Evolutionary conservation across 2,329 filamentous ascomycete species (phyloP).

Genomic region (Curvularia sp.): DNA sequence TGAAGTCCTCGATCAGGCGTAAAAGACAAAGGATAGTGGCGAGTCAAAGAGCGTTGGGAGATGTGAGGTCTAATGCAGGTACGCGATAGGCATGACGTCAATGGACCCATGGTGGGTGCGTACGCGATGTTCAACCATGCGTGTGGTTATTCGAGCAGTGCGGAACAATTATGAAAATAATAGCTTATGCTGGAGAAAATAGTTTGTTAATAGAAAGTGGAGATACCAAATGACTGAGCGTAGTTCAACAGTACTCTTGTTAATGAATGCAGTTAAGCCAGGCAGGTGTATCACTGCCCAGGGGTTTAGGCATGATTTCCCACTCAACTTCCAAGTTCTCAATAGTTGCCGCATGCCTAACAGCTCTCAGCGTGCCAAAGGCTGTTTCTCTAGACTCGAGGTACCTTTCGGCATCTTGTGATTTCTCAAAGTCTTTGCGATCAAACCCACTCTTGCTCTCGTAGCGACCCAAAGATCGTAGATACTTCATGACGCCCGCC

Average conservation of each 20-base stretch:
- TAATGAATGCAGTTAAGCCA: conserved; percentile 40
- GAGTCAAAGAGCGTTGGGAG: conserved; percentile 2
- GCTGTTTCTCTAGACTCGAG: conserved; percentile 56
- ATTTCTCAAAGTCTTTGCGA: conserved; percentile 40
- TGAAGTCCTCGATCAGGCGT: background rate
- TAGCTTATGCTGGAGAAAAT: background rate
- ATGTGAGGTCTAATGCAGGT: conserved; percentile 12
- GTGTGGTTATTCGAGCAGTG: background rate
- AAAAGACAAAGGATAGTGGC: background rate
- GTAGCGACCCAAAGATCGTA: conserved; percentile 63
- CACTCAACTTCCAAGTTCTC: conserved; percentile 58
- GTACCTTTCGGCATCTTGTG: conserved; percentile 45
- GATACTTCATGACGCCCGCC: conserved; percentile 63
- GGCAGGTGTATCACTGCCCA: conserved; percentile 57
- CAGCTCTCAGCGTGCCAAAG: conserved; percentile 58
- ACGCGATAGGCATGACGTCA: conserved; percentile 15
- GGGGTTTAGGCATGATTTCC: conserved; percentile 60
- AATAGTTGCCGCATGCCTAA: conserved; percentile 59
- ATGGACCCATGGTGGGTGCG: conserved; percentile 10
- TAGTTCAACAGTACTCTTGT: background rate
- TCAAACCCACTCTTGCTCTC: conserved; percentile 56
- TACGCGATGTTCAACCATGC: background rate
- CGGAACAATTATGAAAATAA: background rate
- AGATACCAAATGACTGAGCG: background rate
- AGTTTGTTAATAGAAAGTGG: background rate